Percentiles rank a stretch among this genome's conserved stretches.
Conservation (phyloP, 176 grass and related monocot species). For the Poa annua region DNA sequence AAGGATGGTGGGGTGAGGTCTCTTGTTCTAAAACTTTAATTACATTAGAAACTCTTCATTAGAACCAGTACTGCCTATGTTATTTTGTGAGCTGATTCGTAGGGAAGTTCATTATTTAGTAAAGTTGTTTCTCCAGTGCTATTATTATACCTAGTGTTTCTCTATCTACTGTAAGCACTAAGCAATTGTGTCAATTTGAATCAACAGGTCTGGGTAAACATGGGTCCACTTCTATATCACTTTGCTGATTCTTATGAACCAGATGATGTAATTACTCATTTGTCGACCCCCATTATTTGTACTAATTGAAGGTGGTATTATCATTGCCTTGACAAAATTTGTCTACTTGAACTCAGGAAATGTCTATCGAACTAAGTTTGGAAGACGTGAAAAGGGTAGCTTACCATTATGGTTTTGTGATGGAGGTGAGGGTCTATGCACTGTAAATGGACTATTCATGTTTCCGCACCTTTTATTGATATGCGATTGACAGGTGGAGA, state of each 20-base stretch:
- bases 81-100: constrained; percentile 11
- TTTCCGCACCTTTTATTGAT: constrained; percentile 33
- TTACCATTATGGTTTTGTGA: constrained; percentile 84
- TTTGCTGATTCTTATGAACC: constrained; percentile 85
- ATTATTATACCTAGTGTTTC: constrained; percentile 16
- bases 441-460: background rate
- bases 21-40: constrained; percentile 19
- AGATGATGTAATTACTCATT: constrained; percentile 71
- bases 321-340: constrained; percentile 41
- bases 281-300: constrained; percentile 13
- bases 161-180: constrained; percentile 16
- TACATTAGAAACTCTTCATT: constrained; percentile 26
- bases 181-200: constrained; percentile 37
- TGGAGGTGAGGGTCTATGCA: constrained; percentile 68
- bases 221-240: constrained; percentile 93
- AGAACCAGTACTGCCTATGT: constrained; percentile 3
- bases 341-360: constrained; percentile 75
- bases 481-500: constrained; percentile 65
- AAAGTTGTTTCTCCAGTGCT: background rate
- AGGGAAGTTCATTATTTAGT: constrained; percentile 24
- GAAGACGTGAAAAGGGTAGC: constrained; percentile 96
- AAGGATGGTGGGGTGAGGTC: constrained; percentile 86
- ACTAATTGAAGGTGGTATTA: constrained; percentile 5
- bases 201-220: constrained; percentile 91
- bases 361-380: constrained; percentile 96